phyloP scores from a whole-genome alignment of 1,139 yeast genomes.

The Diutina sp. region DNA sequence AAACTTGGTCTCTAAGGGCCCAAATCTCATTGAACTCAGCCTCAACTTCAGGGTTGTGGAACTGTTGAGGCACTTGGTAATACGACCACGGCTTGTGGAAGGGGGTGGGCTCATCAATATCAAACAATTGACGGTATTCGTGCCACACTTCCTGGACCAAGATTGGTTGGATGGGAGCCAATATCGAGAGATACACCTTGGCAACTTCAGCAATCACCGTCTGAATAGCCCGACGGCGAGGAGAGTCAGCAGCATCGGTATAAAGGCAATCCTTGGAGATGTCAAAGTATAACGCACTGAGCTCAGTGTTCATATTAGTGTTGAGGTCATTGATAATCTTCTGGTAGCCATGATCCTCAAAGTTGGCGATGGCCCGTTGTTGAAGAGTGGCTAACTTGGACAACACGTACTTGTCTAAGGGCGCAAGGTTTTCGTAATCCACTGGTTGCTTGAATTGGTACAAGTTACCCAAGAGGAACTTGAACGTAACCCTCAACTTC shows the following conservation, averaged over 20 bases:
- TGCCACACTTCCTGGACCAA: slow-evolving; percentile 86
- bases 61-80: slow-evolving; percentile 16
- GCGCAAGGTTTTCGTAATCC: slow-evolving; percentile 27
- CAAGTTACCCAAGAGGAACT: slow-evolving; percentile 70
- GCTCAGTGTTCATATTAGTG: slow-evolving; percentile 58
- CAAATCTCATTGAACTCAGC: slow-evolving; percentile 28
- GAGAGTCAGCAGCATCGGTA: slow-evolving; percentile 41
- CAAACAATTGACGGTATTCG: slow-evolving; percentile 15
- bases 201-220: slow-evolving; percentile 56
- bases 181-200: slow-evolving; percentile 45
- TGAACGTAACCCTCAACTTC: slow-evolving; percentile 72
- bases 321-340: slow-evolving; percentile 52
- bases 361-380: slow-evolving; percentile 27
- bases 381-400: slow-evolving; percentile 41
- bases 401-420: slow-evolving; percentile 56
- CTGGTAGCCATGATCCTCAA: slow-evolving; percentile 50
- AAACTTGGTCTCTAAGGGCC: slow-evolving; percentile 35
- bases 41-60: slow-evolving; percentile 17
- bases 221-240: slow-evolving; percentile 53
- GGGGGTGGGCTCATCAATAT: slow-evolving; percentile 33
- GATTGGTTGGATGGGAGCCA: slow-evolving; percentile 76
- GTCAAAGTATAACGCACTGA: slow-evolving; percentile 81
- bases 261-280: slow-evolving; percentile 76
- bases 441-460: slow-evolving; percentile 16
- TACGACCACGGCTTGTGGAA: slow-evolving; percentile 20